Conservation (phyloP, 2,329 filamentous ascomycete species). For the Diaporthe humulicola region DNA sequence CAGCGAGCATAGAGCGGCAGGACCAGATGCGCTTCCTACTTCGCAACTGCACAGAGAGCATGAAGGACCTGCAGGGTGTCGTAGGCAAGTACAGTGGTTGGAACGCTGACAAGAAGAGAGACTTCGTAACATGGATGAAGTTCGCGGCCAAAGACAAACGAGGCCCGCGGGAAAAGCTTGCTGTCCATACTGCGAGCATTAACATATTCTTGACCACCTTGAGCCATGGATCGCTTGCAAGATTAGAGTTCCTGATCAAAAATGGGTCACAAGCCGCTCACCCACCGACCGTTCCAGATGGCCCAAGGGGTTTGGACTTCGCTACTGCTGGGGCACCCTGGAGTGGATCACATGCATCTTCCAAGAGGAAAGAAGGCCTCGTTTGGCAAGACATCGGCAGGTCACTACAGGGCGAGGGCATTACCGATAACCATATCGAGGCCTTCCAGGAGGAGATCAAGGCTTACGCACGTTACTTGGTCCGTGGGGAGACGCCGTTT, state of each 20-base stretch:
- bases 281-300: background rate
- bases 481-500: background rate
- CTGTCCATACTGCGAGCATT: slow-evolving; percentile 12
- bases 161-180: slow-evolving; percentile 15
- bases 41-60: slow-evolving; percentile 20
- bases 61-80: slow-evolving; percentile 13
- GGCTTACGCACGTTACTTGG: slow-evolving; percentile 16
- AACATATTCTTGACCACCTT: slow-evolving; percentile 17
- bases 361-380: background rate
- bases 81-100: background rate
- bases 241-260: slow-evolving; percentile 18
- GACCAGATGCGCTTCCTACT: slow-evolving; percentile 10
- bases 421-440: background rate
- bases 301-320: background rate
- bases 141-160: slow-evolving; percentile 24
- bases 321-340: background rate
- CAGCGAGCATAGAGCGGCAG: slow-evolving; percentile 20
- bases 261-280: slow-evolving; percentile 3
- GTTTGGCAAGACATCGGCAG: slow-evolving; percentile 3
- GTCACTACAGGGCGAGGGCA: background rate
- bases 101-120: slow-evolving; percentile 22
- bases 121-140: slow-evolving; percentile 27
- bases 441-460: slow-evolving; percentile 17
- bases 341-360: background rate
- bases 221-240: slow-evolving; percentile 20